phyloP scores from a whole-genome alignment of 2,329 filamentous ascomycete genomes.

The Chalara sp. region DNA sequence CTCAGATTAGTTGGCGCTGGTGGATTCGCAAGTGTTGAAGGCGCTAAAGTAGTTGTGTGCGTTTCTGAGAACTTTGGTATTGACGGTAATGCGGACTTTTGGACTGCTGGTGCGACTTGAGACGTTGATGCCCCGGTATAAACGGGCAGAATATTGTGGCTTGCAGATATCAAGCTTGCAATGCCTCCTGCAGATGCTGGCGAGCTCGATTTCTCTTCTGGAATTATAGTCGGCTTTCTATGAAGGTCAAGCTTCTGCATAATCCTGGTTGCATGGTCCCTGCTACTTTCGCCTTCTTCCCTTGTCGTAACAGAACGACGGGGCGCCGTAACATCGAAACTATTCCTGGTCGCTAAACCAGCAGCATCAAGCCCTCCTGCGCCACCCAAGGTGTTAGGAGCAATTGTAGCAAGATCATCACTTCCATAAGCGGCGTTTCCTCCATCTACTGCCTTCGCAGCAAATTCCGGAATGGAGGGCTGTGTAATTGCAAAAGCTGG shows the following conservation, averaged over 20 bases:
- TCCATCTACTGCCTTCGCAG: constrained; percentile 68
- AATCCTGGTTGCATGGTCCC: constrained; percentile 79
- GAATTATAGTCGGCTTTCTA: constrained; percentile 60
- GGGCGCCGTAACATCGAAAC: constrained; percentile 57
- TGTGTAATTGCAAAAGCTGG: constrained; percentile 90
- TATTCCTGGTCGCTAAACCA: constrained; percentile 48
- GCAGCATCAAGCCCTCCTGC: constrained; percentile 48
- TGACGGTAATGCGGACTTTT: not conserved
- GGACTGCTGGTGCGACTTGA: constrained; percentile 21
- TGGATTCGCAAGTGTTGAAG: constrained; percentile 73
- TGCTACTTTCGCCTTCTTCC: constrained; percentile 66
- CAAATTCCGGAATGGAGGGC: constrained; percentile 83
- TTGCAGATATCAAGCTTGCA: constrained; percentile 78
- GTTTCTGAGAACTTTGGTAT: constrained; percentile 30
- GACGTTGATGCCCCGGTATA: constrained; percentile 32
- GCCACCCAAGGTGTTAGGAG: constrained; percentile 57
- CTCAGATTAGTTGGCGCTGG: constrained; percentile 82
- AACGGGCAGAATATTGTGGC: constrained; percentile 70
- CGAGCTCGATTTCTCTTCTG: constrained; percentile 30
- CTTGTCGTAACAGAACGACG: constrained; percentile 48
- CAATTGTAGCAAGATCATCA: constrained; percentile 50
- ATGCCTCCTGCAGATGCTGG: constrained; percentile 56
- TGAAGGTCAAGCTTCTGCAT: constrained; percentile 91
- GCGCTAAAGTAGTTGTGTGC: constrained; percentile 62
- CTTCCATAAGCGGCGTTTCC: constrained; percentile 39